Conservation (phyloP, 192 early-diverging fungal genomes). For the Backusella psychrophila region DNA sequence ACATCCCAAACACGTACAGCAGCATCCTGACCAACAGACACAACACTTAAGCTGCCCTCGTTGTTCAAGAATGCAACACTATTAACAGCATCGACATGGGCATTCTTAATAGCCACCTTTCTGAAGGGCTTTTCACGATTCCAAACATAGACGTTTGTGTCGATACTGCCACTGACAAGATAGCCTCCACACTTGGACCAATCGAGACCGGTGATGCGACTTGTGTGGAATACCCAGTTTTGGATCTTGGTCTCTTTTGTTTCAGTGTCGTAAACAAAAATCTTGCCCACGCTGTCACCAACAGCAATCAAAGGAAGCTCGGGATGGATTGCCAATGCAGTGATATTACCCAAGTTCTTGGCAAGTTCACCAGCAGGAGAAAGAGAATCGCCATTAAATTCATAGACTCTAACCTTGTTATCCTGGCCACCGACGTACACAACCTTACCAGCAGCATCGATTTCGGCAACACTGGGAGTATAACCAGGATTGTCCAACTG, state of each 20-base stretch:
- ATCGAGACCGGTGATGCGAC: conserved; percentile 74
- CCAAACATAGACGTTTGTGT: conserved; percentile 93
- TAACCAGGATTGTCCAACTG: conserved; percentile 38
- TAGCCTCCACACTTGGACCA: conserved; percentile 79
- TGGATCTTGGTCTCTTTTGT: conserved; percentile 49
- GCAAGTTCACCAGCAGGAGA: conserved; percentile 22
- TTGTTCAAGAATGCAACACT: conserved; percentile 65
- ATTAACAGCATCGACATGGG: conserved; percentile 81
- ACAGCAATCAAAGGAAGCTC: conserved; percentile 71
- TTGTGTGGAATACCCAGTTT: conserved; percentile 89
- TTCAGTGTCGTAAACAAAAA: conserved; percentile 65
- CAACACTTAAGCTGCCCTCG: conserved; percentile 52
- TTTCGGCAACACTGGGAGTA: conserved; percentile 51
- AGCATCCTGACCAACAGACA: conserved; percentile 80
- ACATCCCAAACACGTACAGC: conserved; percentile 69
- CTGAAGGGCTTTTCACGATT: conserved; percentile 76
- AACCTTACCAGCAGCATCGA: conserved; percentile 46
- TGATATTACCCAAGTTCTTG: conserved; percentile 65
- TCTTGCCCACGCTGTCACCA: conserved; percentile 80
- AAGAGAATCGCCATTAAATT: conserved; percentile 41
- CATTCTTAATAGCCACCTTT: conserved; percentile 69
- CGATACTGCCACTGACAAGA: conserved; percentile 79
- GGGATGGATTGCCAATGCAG: conserved; percentile 77
- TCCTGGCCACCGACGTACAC: conserved; percentile 72
- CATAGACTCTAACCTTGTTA: conserved; percentile 64